phyloP scores from a whole-genome alignment of 2,329 filamentous ascomycete genomes.

The Plenodomus lindquistii region DNA sequence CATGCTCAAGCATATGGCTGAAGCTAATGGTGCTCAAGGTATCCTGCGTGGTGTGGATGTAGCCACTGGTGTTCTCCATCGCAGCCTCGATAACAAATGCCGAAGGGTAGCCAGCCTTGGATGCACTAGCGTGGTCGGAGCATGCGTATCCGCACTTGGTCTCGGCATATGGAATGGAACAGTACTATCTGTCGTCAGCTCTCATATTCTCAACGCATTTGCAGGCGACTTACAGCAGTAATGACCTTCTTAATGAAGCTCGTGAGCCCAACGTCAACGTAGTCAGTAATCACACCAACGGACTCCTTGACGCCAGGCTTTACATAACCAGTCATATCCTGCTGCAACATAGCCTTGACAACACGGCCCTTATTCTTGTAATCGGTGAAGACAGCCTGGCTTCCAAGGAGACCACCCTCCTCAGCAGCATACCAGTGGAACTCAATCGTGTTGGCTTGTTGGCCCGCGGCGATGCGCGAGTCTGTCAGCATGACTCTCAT shows the following conservation, averaged over 20 bases:
- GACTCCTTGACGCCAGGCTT: constrained; percentile 78
- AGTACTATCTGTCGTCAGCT: constrained; percentile 63
- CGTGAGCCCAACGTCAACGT: constrained; percentile 77
- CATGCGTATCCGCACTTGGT: constrained; percentile 88
- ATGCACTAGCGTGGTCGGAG: constrained; percentile 72
- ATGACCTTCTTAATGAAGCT: constrained; percentile 87
- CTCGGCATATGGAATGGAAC: constrained; percentile 79
- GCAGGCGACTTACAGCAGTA: constrained; percentile 46
- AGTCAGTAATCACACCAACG: constrained; percentile 90
- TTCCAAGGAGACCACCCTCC: constrained; percentile 82
- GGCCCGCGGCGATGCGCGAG: constrained; percentile 67
- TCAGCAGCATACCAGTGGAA: constrained; percentile 96
- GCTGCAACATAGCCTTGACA: constrained; percentile 94
- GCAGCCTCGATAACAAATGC: constrained; percentile 75
- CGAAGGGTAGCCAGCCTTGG: constrained; percentile 71
- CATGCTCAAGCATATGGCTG: constrained; percentile 87
- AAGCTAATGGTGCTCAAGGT: constrained; percentile 72
- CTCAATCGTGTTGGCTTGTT: constrained; percentile 82
- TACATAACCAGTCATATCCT: constrained; percentile 87
- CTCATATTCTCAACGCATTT: neutral
- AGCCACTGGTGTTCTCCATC: constrained; percentile 62
- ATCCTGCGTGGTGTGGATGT: constrained; percentile 71
- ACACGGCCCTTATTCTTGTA: constrained; percentile 75
- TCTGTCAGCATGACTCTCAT: constrained; percentile 76
- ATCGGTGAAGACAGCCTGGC: constrained; percentile 79